A percentile compares a stretch with the other conserved stretches of the same genome.
Conservation (phyloP, 495 filamentous ascomycete genomes). For the Glonium stellatum region DNA sequence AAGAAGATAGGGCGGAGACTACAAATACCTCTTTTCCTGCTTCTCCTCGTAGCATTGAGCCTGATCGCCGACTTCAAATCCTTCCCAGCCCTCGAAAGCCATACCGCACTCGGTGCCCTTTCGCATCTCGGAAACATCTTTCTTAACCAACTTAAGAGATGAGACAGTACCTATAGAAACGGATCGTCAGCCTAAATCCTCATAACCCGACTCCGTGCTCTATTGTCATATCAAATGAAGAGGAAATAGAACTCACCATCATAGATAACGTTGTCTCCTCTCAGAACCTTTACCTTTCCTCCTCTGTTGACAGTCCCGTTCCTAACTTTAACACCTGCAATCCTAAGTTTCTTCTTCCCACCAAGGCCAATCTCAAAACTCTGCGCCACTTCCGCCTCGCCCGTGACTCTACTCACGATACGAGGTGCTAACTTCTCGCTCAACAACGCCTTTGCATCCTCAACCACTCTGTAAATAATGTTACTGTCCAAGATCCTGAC, state of each 20-base stretch:
- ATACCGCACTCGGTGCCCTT: constrained; percentile 93
- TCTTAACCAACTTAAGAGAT: constrained; percentile 86
- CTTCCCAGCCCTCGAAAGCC: constrained; percentile 70
- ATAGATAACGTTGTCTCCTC: constrained; percentile 62
- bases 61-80: constrained; percentile 72
- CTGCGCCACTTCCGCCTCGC: constrained; percentile 81
- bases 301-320: constrained; percentile 64
- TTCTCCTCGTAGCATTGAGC: constrained; percentile 82
- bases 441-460: constrained; percentile 67
- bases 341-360: constrained; percentile 55
- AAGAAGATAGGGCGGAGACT: constrained; percentile 19
- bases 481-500: constrained; percentile 79
- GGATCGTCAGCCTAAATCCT: constrained; percentile 8
- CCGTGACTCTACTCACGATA: constrained; percentile 61
- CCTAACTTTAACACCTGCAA: constrained; percentile 83
- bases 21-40: constrained; percentile 62
- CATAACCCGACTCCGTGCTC: background rate
- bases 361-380: constrained; percentile 78
- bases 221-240: constrained; percentile 13
- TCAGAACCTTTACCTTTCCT: constrained; percentile 62
- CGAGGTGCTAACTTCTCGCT: constrained; percentile 58
- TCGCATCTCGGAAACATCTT: constrained; percentile 77
- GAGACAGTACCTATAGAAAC: constrained; percentile 55
- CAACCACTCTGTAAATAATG: constrained; percentile 85
- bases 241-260: constrained; percentile 56